These are phyloP conservation scores for Leucocoprinus sp. DNA, from an alignment of 768 basidiomycete species.

Conservation along the genomic window DNA sequence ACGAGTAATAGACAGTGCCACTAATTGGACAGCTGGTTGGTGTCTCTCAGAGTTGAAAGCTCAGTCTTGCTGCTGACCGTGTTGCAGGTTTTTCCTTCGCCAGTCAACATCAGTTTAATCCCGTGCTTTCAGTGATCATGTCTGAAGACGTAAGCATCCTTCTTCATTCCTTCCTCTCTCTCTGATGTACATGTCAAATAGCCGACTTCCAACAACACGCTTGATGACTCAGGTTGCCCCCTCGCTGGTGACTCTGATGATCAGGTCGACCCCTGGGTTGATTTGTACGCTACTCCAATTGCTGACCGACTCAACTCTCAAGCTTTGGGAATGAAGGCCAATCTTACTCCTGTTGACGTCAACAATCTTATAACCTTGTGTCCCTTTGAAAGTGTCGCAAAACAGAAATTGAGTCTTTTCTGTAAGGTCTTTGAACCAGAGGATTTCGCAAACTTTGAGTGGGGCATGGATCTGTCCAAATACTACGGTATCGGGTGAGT, in stretches of 20 bases:
- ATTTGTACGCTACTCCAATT: slow-evolving; percentile 46
- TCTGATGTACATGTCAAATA: neutral
- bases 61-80: neutral
- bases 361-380: slow-evolving; percentile 64
- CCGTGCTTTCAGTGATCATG: slow-evolving; percentile 48
- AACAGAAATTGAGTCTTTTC: slow-evolving; percentile 47
- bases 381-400: slow-evolving; percentile 63
- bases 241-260: slow-evolving; percentile 37
- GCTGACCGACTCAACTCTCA: slow-evolving; percentile 51
- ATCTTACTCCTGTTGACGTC: slow-evolving; percentile 47
- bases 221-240: slow-evolving; percentile 61
- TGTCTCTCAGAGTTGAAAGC: neutral
- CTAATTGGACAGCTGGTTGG: slow-evolving; percentile 62
- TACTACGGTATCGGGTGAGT: slow-evolving; percentile 73
- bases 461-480: slow-evolving; percentile 65
- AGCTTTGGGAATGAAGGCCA: slow-evolving; percentile 45
- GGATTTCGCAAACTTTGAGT: slow-evolving; percentile 65
- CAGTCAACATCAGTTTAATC: slow-evolving; percentile 35
- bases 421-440: slow-evolving; percentile 59
- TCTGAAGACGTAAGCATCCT: slow-evolving; percentile 38
- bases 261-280: slow-evolving; percentile 45
- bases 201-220: slow-evolving; percentile 44
- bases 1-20: slow-evolving; percentile 63
- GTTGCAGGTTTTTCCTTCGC: slow-evolving; percentile 53
- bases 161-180: neutral